Conservation (phyloP, 192 early-diverging fungal genomes). For the Linnemannia schmuckeri region DNA sequence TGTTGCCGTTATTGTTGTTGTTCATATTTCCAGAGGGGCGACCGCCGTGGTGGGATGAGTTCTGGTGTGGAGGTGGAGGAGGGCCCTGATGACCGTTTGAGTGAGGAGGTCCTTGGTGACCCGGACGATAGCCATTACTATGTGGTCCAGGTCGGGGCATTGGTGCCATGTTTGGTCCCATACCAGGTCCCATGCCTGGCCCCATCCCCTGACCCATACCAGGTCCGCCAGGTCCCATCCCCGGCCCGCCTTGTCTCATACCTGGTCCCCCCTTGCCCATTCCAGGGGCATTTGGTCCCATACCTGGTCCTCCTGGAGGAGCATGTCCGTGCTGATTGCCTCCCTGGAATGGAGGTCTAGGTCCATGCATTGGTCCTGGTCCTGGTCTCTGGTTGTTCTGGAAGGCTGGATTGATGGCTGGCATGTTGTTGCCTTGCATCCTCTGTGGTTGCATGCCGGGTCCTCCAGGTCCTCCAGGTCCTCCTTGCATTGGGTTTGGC, state of each 20-base stretch:
- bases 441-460: slow-evolving; percentile 19
- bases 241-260: slow-evolving; percentile 3
- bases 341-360: slow-evolving; percentile 6
- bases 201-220: neutral
- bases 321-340: neutral
- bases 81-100: neutral
- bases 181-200: neutral
- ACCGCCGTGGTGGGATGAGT: neutral
- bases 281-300: neutral
- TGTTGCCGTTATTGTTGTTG: neutral
- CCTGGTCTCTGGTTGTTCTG: slow-evolving; percentile 24
- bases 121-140: slow-evolving; percentile 11
- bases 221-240: neutral
- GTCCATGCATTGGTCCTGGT: slow-evolving; percentile 16
- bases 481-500: neutral
- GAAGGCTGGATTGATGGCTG: slow-evolving; percentile 40
- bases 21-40: neutral
- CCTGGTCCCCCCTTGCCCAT: neutral
- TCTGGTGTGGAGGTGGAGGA: slow-evolving; percentile 3
- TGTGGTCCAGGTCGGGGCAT: slow-evolving; percentile 6
- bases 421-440: slow-evolving; percentile 15
- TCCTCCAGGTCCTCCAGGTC: neutral
- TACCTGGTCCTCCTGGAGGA: neutral
- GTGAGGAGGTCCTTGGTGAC: slow-evolving; percentile 18
- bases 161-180: neutral